These are phyloP conservation scores for Asterophora lycoperdoides DNA, from an alignment of 768 basidiomycete species.

Conservation along the genomic window DNA sequence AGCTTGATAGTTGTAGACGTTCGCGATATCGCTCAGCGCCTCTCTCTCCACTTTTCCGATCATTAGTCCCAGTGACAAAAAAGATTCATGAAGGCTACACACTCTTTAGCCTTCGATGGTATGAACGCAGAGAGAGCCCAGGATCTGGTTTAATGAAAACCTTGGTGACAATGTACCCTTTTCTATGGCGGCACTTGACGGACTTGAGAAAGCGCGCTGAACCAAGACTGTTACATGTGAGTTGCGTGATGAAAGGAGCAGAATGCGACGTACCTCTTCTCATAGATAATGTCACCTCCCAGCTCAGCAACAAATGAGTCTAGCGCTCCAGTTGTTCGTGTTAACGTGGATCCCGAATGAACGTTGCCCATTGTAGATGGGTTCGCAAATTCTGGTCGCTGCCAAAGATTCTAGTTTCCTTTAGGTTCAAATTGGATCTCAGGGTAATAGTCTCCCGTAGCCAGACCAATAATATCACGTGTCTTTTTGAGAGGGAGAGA, in stretches of 20 bases:
- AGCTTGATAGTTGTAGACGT: slow-evolving; percentile 84
- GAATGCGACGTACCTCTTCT: slow-evolving; percentile 65
- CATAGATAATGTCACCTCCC: slow-evolving; percentile 82
- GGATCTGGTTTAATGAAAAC: slow-evolving; percentile 96
- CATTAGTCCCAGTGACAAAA: neutral
- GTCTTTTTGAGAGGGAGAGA: too few species aligned
- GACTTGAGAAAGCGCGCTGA: slow-evolving; percentile 56
- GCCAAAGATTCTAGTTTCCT: too few species aligned
- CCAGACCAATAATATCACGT: too few species aligned
- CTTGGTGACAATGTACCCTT: slow-evolving; percentile 86
- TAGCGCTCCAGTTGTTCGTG: slow-evolving; percentile 72
- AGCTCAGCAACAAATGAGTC: slow-evolving; percentile 92
- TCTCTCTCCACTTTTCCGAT: slow-evolving; percentile 72
- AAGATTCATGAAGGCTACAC: slow-evolving; percentile 8
- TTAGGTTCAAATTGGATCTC: too few species aligned
- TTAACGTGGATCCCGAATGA: slow-evolving; percentile 66
- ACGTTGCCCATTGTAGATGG: slow-evolving; percentile 58
- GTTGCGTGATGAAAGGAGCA: neutral
- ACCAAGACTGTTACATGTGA: slow-evolving; percentile 17
- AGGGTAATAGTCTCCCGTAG: too few species aligned
- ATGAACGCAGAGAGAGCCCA: slow-evolving; percentile 66
- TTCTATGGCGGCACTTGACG: slow-evolving; percentile 80
- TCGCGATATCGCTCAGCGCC: slow-evolving; percentile 75
- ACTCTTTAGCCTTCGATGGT: slow-evolving; percentile 80
- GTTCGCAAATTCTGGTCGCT: too few species aligned